Percentiles rank a stretch among this genome's conserved stretches.
Conservation (phyloP, 2,329 filamentous ascomycete species). For the Fusarium sp. region DNA sequence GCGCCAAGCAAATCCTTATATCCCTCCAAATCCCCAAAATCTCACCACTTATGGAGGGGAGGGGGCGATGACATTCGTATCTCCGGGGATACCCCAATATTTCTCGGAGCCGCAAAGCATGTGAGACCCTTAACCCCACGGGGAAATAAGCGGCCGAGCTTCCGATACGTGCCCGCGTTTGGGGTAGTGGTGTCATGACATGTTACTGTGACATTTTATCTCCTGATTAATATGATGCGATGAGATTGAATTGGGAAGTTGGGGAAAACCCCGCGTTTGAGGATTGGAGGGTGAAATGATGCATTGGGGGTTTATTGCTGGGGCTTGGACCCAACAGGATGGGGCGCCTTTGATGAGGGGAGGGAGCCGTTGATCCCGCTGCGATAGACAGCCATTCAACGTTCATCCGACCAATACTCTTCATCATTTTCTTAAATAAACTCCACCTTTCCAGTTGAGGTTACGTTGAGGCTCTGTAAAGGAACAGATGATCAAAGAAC, state of each 20-base stretch:
- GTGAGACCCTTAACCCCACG: slow-evolving; percentile 22
- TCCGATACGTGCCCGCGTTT: slow-evolving; percentile 34
- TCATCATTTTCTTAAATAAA: fast-evolving
- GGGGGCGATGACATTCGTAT: not conserved
- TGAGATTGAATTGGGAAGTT: not conserved
- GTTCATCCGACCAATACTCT: fast-evolving
- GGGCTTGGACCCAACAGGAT: fast-evolving
- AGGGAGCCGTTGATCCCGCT: not conserved
- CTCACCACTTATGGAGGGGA: slow-evolving; percentile 2
- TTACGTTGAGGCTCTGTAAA: not conserved
- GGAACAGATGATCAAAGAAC: fast-evolving
- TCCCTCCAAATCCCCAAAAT: not conserved
- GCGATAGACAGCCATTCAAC: fast-evolving
- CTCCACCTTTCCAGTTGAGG: not conserved
- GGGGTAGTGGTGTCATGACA: not conserved
- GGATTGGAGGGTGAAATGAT: fast-evolving
- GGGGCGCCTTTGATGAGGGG: not conserved
- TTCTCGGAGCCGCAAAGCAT: slow-evolving; percentile 24
- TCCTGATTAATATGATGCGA: not conserved
- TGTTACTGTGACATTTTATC: slow-evolving; percentile 3
- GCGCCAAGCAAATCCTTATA: slow-evolving; percentile 8
- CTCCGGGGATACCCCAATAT: slow-evolving; percentile 11
- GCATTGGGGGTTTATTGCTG: not conserved
- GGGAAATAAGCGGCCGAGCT: slow-evolving; percentile 14
- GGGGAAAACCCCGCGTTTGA: not conserved